Percentiles rank a stretch among this genome's conserved stretches.
Evolutionary conservation across 345 rosid genomes (phyloP).

Genomic region (Durio zibethinus): DNA sequence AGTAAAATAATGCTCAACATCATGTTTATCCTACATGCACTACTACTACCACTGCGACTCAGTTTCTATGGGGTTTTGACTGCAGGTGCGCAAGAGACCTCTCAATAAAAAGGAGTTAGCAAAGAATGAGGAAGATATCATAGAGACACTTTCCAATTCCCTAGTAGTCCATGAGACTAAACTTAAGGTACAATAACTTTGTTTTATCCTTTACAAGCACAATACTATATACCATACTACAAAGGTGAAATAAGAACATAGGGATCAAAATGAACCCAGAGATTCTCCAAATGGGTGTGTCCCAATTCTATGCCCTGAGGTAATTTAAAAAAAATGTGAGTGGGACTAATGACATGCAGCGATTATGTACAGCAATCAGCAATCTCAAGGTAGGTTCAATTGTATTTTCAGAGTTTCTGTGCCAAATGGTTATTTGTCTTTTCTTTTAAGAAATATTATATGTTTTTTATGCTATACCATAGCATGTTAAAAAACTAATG

Average conservation of each 20-base stretch:
- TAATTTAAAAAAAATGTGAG: neutral
- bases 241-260: neutral
- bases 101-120: constrained; percentile 91
- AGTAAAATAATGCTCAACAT: neutral
- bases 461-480: neutral
- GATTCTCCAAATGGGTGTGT: neutral
- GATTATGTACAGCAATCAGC: neutral
- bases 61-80: constrained; percentile 10
- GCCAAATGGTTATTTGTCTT: neutral
- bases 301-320: neutral
- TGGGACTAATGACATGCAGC: neutral
- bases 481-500: neutral
- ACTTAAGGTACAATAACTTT: constrained; percentile 61
- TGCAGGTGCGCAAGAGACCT: constrained; percentile 96
- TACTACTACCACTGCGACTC: neutral
- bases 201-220: constrained; percentile 1
- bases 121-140: constrained; percentile 89
- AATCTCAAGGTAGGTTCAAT: neutral
- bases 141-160: constrained; percentile 70
- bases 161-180: constrained; percentile 91
- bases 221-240: neutral
- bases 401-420: neutral
- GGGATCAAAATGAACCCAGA: neutral
- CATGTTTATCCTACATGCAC: neutral
- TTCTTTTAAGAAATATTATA: neutral